A percentile compares a stretch with the other conserved stretches of the same genome.
Conservation (phyloP, 768 basidiomycete species). For the Pholiota conissans region DNA sequence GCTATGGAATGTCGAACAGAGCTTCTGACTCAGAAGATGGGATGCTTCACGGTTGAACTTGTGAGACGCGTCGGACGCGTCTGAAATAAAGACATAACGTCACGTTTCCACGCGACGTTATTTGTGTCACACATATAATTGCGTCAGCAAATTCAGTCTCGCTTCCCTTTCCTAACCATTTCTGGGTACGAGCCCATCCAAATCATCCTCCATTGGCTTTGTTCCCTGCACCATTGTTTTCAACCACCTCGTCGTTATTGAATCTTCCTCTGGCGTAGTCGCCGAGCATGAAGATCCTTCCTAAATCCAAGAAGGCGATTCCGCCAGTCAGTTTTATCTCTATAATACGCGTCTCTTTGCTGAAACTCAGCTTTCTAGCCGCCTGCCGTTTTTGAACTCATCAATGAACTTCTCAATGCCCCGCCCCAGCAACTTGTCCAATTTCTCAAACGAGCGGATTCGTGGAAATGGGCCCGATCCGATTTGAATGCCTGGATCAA, state of each 20-base stretch:
- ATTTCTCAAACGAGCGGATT: constrained; percentile 65
- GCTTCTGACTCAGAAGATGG: too few species aligned
- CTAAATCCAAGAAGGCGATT: constrained; percentile 79
- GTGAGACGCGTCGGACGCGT: too few species aligned
- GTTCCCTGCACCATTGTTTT: not conserved
- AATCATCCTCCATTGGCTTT: constrained; percentile 6
- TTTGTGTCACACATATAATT: constrained; percentile 22
- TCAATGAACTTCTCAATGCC: constrained; percentile 65
- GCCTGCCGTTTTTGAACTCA: constrained; percentile 79
- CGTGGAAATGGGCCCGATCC: constrained; percentile 94
- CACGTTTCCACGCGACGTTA: constrained; percentile 16
- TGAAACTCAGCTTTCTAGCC: constrained; percentile 47
- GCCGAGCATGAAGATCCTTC: constrained; percentile 85
- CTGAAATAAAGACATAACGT: too few species aligned
- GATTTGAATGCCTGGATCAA: constrained; percentile 97
- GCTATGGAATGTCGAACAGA: too few species aligned
- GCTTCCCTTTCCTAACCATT: not conserved
- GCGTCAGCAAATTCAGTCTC: constrained; percentile 31
- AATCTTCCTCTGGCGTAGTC: constrained; percentile 41
- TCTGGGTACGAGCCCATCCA: constrained; percentile 2
- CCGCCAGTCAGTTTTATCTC: constrained; percentile 60
- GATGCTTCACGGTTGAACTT: too few species aligned
- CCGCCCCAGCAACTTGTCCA: constrained; percentile 70
- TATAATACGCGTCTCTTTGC: constrained; percentile 16
- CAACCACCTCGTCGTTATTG: constrained; percentile 1